Evolutionary conservation across 148 eudicot species (phyloP).

Genomic region (Cornus kousa): DNA sequence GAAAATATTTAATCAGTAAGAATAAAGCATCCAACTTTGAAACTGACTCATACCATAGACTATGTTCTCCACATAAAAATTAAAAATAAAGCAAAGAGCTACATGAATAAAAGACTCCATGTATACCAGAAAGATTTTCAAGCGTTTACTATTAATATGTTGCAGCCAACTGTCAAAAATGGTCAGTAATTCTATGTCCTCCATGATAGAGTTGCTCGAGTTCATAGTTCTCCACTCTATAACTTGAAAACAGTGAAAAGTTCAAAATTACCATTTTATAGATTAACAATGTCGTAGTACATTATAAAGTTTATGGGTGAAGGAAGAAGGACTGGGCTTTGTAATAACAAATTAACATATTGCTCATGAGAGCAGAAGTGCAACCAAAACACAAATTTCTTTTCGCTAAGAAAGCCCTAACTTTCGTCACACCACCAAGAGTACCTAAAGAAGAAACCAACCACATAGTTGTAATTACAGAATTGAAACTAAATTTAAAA

Average conservation of each 20-base stretch:
- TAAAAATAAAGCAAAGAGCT: neutral
- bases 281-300: neutral
- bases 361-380: neutral
- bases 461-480: neutral
- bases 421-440: neutral
- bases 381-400: neutral
- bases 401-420: neutral
- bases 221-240: neutral
- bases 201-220: neutral
- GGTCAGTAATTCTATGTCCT: no score
- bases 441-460: slow-evolving; percentile 7
- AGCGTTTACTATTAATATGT: neutral
- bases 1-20: no score
- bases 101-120: neutral
- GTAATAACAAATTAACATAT: neutral
- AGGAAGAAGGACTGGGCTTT: neutral
- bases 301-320: neutral
- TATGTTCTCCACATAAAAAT: no score
- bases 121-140: neutral
- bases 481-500: neutral
- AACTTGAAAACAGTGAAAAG: neutral
- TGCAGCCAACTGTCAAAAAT: no score
- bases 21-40: no score
- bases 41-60: no score
- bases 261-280: neutral